These are phyloP conservation scores for Zygotorulaspora sp. DNA, from an alignment of 805 yeast genomes.

Conservation along the genomic window DNA sequence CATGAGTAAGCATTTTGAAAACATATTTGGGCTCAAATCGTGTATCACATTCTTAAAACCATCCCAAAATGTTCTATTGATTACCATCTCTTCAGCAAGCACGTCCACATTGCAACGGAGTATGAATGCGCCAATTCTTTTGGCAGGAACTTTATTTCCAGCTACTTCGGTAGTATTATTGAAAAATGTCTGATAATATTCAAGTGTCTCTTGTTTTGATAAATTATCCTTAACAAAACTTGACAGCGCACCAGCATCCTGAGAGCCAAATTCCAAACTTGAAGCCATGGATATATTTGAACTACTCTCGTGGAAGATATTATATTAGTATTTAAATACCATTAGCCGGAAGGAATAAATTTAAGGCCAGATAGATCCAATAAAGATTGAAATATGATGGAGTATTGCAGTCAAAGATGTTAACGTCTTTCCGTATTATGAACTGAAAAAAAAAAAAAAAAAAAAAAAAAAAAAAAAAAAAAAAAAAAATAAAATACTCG, in stretches of 20 bases:
- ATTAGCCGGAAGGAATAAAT: too few species aligned
- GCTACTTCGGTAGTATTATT: neutral
- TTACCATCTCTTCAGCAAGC: constrained; percentile 9
- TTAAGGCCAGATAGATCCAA: too few species aligned
- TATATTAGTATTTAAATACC: too few species aligned
- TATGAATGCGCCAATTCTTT: constrained; percentile 13
- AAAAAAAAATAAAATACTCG: too few species aligned
- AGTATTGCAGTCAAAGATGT: too few species aligned
- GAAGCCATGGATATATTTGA: too few species aligned
- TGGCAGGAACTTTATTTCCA: constrained; percentile 1
- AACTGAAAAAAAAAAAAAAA: too few species aligned
- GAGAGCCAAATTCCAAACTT: neutral
- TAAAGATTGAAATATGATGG: too few species aligned
- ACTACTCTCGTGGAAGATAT: too few species aligned
- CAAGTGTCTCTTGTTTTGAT: constrained; percentile 6
- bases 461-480: too few species aligned
- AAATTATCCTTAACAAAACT: constrained; percentile 2
- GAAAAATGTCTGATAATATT: constrained; percentile 9
- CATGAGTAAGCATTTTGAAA: constrained; percentile 10
- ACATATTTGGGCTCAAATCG: constrained; percentile 9
- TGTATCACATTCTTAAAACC: constrained; percentile 11
- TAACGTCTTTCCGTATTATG: too few species aligned
- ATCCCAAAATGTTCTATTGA: constrained; percentile 10
- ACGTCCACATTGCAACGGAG: constrained; percentile 14
- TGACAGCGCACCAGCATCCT: constrained; percentile 4